Evolutionary conservation across 176 grass and related monocot genomes (phyloP), one percentile per base, ranked within the genome.

Genomic region (Oryza brachyantha): DNA sequence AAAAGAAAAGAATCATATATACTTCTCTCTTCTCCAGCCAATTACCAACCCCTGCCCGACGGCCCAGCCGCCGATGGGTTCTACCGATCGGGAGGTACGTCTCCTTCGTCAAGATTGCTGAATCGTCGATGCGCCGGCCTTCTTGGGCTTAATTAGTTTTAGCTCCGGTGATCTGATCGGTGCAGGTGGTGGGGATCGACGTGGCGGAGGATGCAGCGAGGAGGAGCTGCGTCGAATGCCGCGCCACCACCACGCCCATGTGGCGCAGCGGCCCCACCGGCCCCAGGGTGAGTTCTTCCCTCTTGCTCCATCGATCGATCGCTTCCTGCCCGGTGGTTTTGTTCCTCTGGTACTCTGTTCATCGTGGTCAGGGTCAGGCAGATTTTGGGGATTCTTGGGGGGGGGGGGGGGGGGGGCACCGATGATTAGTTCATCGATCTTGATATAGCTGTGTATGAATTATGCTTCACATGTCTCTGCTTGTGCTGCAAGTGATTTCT

Each of bases 191-290:
- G 26, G 84, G 17, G 79, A 76, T 80, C 43, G 70, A 42, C 10
- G 68, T 74, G 54, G 16, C 59, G 74, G 88, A 74, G 39, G 84
- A 75, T 76, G 89, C 79, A 79, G 89, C 79, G 21, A 74, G 82
- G 84, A 85, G 81, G 75, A 76, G 89, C 80, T 94, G 92, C 69
- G 74, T 90, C 63, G 82, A 91, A 82, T 94, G 92, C 84, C 84
- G 79, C 73, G 84, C 92, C 42, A 94, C 89, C 79, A 83, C 81
- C 45, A 91, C 92, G 72, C 89, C 92, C 71, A 90, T 94, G 45
- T 94, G 92, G 92, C 72, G 89, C 62, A 78, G 92, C 32, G 92
- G 92, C 17, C 89, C 92, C 27, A 86, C 88, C 19, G 92, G 92
- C 1, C 89, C 83, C 29, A 94, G 90, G 92, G 92, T 93, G 77